A percentile compares a stretch with the other conserved stretches of the same genome.
Conservation (phyloP, 2,329 filamentous ascomycete genomes). For the Phialophora verrucosa region DNA sequence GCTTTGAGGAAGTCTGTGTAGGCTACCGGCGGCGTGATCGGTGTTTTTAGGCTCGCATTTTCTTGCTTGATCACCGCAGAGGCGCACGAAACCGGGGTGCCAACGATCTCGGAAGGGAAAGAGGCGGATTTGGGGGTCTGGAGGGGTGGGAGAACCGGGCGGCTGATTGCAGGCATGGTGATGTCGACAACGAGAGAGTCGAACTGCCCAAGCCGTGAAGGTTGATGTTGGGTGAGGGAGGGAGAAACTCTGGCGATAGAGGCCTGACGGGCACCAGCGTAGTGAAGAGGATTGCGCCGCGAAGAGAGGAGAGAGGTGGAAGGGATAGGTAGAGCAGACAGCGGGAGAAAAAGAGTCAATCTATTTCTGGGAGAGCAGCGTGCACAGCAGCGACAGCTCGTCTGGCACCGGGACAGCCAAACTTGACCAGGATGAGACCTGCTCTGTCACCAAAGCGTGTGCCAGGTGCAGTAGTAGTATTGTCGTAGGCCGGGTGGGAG, state of each 20-base stretch:
- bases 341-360: slow-evolving; percentile 28
- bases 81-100: slow-evolving; percentile 48
- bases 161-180: slow-evolving; percentile 41
- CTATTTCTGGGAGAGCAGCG: slow-evolving; percentile 37
- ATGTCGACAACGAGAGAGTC: slow-evolving; percentile 41
- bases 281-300: slow-evolving; percentile 34
- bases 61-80: slow-evolving; percentile 72
- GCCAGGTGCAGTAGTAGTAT: slow-evolving; percentile 33
- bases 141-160: slow-evolving; percentile 49
- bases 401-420: slow-evolving; percentile 24
- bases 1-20: slow-evolving; percentile 93
- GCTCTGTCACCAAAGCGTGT: slow-evolving; percentile 34
- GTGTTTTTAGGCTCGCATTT: slow-evolving; percentile 69
- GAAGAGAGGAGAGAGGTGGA: slow-evolving; percentile 23
- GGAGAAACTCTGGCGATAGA: slow-evolving; percentile 20
- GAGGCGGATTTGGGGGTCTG: slow-evolving; percentile 52
- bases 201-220: slow-evolving; percentile 24
- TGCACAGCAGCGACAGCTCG: slow-evolving; percentile 26
- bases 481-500: slow-evolving; percentile 18
- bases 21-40: slow-evolving; percentile 86
- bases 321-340: slow-evolving; percentile 18
- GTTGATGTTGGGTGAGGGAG: slow-evolving; percentile 19
- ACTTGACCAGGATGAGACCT: slow-evolving; percentile 38
- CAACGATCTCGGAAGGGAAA: slow-evolving; percentile 65
- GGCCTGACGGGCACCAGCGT: slow-evolving; percentile 33